Conservation (phyloP, 2,329 filamentous ascomycete genomes). For the Ophidiomyces ophidiicola region DNA sequence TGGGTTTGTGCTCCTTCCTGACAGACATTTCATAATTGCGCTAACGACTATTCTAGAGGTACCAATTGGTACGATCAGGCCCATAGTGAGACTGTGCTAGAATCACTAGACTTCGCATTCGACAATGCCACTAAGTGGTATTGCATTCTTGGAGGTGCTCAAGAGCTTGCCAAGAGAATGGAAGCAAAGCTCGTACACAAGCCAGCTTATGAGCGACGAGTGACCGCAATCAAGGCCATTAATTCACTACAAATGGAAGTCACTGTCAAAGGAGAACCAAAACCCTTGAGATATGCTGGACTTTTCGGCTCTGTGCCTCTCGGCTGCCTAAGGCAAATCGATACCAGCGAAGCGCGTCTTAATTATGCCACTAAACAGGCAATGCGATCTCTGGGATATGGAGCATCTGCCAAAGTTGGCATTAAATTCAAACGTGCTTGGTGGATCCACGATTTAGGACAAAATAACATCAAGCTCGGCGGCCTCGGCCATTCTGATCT, state of each 20-base stretch:
- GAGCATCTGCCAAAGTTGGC: not conserved
- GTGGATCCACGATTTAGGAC: conserved; percentile 1
- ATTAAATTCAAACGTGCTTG: conserved; percentile 1
- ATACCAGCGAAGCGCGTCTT: not conserved
- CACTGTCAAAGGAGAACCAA: not conserved
- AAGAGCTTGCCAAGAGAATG: conserved; percentile 1
- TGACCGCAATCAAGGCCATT: not conserved
- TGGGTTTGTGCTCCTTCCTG: not conserved
- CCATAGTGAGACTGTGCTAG: not conserved
- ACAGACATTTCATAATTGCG: not conserved
- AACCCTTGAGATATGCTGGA: not conserved
- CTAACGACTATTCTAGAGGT: not conserved
- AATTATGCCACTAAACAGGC: conserved; percentile 4
- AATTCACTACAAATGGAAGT: not conserved
- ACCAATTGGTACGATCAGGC: conserved; percentile 4
- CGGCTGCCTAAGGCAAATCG: not conserved
- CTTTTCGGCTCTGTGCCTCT: not conserved
- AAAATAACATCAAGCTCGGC: not conserved
- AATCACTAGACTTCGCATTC: not conserved
- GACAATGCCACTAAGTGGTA: not conserved
- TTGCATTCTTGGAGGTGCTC: conserved; percentile 1
- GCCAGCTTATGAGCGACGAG: not conserved
- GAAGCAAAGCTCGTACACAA: not conserved
- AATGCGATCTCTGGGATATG: not conserved
- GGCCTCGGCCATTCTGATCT: conserved; percentile 1